A percentile compares a stretch with the other conserved stretches of the same genome.
These are phyloP conservation scores for Physcomitrellopsis africana DNA, from an alignment of 225 moss, liverwort and hornwort species.

Conservation along the genomic window DNA sequence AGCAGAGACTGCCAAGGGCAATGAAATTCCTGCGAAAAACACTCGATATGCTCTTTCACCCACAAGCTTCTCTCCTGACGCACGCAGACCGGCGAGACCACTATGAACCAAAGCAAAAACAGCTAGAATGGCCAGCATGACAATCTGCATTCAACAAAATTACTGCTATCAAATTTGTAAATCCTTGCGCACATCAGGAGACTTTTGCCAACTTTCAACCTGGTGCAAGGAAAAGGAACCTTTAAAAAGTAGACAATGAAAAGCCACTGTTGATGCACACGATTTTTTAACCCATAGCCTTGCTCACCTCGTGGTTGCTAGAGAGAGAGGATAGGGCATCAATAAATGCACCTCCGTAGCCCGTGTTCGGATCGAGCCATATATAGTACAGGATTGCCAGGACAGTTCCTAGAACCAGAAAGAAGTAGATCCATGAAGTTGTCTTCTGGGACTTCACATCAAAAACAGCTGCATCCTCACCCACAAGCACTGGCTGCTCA, in stretches of 20 bases:
- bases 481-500: slow-evolving; percentile 45
- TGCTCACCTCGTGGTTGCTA: slow-evolving; percentile 79
- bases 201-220: background rate
- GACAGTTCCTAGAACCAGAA: slow-evolving; percentile 79
- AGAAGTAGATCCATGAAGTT: slow-evolving; percentile 87
- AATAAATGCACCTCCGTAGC: slow-evolving; percentile 78
- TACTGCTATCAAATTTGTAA: background rate
- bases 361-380: slow-evolving; percentile 86
- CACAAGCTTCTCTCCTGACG: slow-evolving; percentile 76
- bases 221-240: background rate
- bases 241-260: background rate
- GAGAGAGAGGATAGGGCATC: slow-evolving; percentile 68
- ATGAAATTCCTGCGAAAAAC: slow-evolving; percentile 74
- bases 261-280: background rate
- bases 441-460: slow-evolving; percentile 67
- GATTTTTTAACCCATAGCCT: slow-evolving; percentile 11
- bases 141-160: slow-evolving; percentile 53
- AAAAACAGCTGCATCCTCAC: slow-evolving; percentile 90
- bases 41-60: slow-evolving; percentile 92
- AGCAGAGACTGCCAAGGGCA: slow-evolving; percentile 94
- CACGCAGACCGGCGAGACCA: slow-evolving; percentile 83
- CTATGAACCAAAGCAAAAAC: slow-evolving; percentile 91
- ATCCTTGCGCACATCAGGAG: background rate
- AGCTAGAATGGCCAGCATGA: slow-evolving; percentile 80
- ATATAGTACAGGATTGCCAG: slow-evolving; percentile 65